phyloP scores from a whole-genome alignment of 228 moss, liverwort and hornwort species.

The Sphagnum fallax region DNA sequence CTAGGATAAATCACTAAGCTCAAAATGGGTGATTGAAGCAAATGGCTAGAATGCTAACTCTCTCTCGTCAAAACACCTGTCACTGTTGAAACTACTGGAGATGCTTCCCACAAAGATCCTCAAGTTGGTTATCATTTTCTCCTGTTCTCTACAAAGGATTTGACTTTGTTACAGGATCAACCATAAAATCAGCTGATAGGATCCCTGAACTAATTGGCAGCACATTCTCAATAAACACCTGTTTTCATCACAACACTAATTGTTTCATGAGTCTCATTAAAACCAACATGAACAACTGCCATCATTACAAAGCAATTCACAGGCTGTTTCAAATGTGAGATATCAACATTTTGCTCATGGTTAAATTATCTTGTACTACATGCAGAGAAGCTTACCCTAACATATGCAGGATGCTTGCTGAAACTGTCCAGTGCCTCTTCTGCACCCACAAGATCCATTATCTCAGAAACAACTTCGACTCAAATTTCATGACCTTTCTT shows the following conservation, averaged over 20 bases:
- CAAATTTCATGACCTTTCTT: not conserved
- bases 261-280: constrained; percentile 18
- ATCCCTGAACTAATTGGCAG: constrained; percentile 52
- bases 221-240: constrained; percentile 52
- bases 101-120: too few relatives aligned
- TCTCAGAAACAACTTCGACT: not conserved
- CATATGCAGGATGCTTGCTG: constrained; percentile 55
- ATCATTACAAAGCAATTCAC: not conserved
- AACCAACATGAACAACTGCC: constrained; percentile 9
- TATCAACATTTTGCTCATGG: not conserved
- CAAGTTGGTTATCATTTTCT: too few relatives aligned
- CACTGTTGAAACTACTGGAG: too few relatives aligned
- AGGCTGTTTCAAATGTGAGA: not conserved
- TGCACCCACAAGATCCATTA: constrained; percentile 11
- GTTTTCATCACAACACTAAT: constrained; percentile 10
- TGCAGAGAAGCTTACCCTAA: constrained; percentile 21
- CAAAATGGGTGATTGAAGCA: too few relatives aligned
- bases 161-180: constrained; percentile 63
- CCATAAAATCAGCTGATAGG: constrained; percentile 56
- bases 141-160: constrained; percentile 22
- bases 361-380: not conserved
- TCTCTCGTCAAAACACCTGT: too few relatives aligned
- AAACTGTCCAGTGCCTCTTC: constrained; percentile 56
- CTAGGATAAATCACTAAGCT: too few relatives aligned
- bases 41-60: too few relatives aligned